Conservation (phyloP, 2,329 filamentous ascomycete genomes). For the Fusarium vanettenii region DNA sequence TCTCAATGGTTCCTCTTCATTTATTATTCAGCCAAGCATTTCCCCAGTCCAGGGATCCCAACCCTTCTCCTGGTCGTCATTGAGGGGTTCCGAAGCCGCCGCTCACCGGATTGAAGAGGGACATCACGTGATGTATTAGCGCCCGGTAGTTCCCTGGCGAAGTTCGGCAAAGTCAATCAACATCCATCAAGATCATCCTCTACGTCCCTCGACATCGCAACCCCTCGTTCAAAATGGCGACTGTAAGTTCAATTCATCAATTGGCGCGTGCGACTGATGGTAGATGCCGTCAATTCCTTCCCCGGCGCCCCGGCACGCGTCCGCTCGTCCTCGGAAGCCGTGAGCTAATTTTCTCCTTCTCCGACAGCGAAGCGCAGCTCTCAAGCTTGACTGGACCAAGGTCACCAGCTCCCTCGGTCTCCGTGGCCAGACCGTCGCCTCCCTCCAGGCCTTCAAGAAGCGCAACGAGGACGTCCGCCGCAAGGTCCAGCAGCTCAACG, state of each 20-base stretch:
- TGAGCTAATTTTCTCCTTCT: slow-evolving; percentile 67
- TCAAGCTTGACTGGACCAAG: slow-evolving; percentile 99
- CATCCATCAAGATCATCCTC: slow-evolving; percentile 61
- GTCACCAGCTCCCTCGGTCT: slow-evolving; percentile 94
- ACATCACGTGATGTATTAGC: slow-evolving; percentile 49
- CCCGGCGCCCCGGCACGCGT: slow-evolving; percentile 21
- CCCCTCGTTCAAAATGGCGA: slow-evolving; percentile 72
- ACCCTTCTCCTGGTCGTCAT: slow-evolving; percentile 4
- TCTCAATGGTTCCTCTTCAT: neutral
- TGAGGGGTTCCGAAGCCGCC: slow-evolving; percentile 41
- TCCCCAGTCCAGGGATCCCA: neutral
- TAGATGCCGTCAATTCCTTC: slow-evolving; percentile 27
- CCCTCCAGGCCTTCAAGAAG: slow-evolving; percentile 98
- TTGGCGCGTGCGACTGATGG: slow-evolving; percentile 39
- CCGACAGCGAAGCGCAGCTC: slow-evolving; percentile 90
- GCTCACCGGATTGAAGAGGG: slow-evolving; percentile 18
- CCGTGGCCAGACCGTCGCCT: slow-evolving; percentile 90
- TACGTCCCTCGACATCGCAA: slow-evolving; percentile 59
- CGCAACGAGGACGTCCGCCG: slow-evolving; percentile 99
- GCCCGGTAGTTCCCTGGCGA: slow-evolving; percentile 48
- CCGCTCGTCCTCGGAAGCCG: slow-evolving; percentile 34
- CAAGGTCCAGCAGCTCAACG: slow-evolving; percentile 85
- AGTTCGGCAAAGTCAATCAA: slow-evolving; percentile 60
- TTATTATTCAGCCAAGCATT: neutral
- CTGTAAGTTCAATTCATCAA: slow-evolving; percentile 66